Conservation (phyloP, 2,329 filamentous ascomycete species). For the Xylaria arbuscula region DNA sequence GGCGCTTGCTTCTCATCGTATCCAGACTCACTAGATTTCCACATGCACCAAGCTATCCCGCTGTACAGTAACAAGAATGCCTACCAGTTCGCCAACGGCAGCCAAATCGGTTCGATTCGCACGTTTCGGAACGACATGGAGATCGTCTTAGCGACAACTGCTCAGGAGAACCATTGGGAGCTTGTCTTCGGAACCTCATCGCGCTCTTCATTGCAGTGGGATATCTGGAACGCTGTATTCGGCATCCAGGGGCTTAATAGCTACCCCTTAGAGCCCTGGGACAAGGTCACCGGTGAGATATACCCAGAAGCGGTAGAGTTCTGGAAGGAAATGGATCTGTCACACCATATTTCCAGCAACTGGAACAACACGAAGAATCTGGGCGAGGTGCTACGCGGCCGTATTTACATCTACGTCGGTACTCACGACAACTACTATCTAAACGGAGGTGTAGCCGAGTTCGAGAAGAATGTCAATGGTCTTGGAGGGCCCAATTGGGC, state of each 20-base stretch:
- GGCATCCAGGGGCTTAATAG: conserved; percentile 41
- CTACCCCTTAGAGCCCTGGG: conserved; percentile 43
- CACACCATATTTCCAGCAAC: conserved; percentile 37
- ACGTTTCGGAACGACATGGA: conserved; percentile 26
- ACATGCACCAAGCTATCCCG: conserved; percentile 39
- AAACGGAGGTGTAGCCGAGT: conserved; percentile 40
- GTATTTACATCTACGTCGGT: conserved; percentile 41
- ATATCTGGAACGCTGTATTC: conserved; percentile 43
- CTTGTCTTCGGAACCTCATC: conserved; percentile 41
- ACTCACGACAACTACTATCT: conserved; percentile 43
- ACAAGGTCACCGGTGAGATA: conserved; percentile 44
- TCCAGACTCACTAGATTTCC: conserved; percentile 41
- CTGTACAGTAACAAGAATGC: conserved; percentile 42
- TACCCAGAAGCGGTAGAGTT: conserved; percentile 39
- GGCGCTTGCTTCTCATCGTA: conserved; percentile 44
- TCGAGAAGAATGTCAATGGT: conserved; percentile 34
- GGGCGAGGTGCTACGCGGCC: conserved; percentile 35
- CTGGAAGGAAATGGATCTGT: conserved; percentile 40
- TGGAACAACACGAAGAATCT: conserved; percentile 37
- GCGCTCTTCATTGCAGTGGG: conserved; percentile 42
- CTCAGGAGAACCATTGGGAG: conserved; percentile 44
- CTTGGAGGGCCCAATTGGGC: conserved; percentile 39
- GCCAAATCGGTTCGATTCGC: conserved; percentile 38
- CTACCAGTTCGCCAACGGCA: conserved; percentile 34
- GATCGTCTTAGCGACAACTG: conserved; percentile 33